phyloP scores from a whole-genome alignment of 2,329 filamentous ascomycete species.

The Fusarium nelsonii region DNA sequence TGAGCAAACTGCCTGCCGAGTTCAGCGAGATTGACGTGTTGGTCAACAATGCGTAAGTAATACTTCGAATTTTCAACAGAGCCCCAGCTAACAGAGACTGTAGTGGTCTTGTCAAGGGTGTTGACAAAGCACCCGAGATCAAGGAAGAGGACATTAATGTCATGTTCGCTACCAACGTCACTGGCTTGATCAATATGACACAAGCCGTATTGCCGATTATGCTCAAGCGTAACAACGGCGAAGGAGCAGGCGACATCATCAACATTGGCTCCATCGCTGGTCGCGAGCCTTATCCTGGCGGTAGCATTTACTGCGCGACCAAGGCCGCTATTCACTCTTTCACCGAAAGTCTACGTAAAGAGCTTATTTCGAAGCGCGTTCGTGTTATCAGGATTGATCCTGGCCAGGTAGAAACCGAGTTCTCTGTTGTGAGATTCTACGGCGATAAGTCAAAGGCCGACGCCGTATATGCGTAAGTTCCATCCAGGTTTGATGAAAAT shows the following conservation, averaged over 20 bases:
- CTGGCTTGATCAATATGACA: constrained; percentile 94
- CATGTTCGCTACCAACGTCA: constrained; percentile 96
- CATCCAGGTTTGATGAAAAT: rapidly evolving
- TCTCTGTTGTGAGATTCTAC: constrained; percentile 87
- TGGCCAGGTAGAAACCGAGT: constrained; percentile 95
- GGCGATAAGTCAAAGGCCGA: constrained; percentile 91
- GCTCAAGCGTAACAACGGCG: constrained; percentile 76
- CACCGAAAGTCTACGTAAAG: constrained; percentile 83
- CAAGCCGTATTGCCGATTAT: constrained; percentile 88
- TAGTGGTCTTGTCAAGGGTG: constrained; percentile 88
- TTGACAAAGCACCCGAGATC: constrained; percentile 88
- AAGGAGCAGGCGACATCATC: constrained; percentile 89
- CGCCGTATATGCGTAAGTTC: constrained; percentile 82
- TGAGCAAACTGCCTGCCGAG: constrained; percentile 79
- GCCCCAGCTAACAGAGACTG: neutral
- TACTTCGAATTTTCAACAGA: rapidly evolving
- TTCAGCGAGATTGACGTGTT: constrained; percentile 87
- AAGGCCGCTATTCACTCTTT: constrained; percentile 90
- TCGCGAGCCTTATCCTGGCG: constrained; percentile 86
- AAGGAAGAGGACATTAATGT: constrained; percentile 82
- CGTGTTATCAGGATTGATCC: constrained; percentile 89
- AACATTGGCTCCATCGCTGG: constrained; percentile 92
- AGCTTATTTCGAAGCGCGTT: constrained; percentile 83
- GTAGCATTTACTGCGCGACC: constrained; percentile 91
- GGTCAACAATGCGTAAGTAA: constrained; percentile 91